A percentile compares a stretch with the other conserved stretches of the same genome.
phyloP scores from a whole-genome alignment of 225 moss, liverwort and hornwort genomes.

The Physcomitrium patens region DNA sequence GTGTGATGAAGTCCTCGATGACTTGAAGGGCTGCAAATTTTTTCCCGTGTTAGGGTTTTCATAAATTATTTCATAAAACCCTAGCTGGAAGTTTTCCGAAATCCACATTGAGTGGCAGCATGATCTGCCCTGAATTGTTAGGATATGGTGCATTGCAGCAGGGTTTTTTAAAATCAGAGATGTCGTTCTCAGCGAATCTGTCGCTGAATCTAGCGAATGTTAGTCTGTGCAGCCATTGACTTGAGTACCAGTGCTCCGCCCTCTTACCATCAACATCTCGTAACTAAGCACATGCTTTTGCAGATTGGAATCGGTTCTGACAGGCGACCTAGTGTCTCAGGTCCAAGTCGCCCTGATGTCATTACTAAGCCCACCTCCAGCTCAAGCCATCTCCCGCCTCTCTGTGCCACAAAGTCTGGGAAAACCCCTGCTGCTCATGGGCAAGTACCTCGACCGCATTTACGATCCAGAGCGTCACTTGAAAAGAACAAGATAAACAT shows the following conservation, averaged over 20 bases:
- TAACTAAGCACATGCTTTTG: slow-evolving; percentile 11
- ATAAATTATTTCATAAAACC: slow-evolving; percentile 16
- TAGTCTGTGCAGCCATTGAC: background rate
- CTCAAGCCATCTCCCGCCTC: slow-evolving; percentile 51
- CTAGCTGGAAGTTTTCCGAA: background rate
- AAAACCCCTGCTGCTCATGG: slow-evolving; percentile 38
- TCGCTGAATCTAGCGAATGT: background rate
- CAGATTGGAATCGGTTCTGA: slow-evolving; percentile 47
- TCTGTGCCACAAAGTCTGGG: slow-evolving; percentile 44
- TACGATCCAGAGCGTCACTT: slow-evolving; percentile 51
- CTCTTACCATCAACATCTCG: background rate
- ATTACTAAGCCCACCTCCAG: slow-evolving; percentile 30
- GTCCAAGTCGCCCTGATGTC: slow-evolving; percentile 30
- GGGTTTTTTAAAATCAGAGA: background rate
- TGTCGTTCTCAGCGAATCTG: background rate
- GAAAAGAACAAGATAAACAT: slow-evolving; percentile 50
- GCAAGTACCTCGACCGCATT: slow-evolving; percentile 47
- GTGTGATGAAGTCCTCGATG: background rate
- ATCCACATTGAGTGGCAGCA: background rate
- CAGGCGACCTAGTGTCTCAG: slow-evolving; percentile 36
- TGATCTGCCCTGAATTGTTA: background rate
- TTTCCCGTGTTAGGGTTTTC: slow-evolving; percentile 28
- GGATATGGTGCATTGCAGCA: background rate
- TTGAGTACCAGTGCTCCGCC: background rate
- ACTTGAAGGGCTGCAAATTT: background rate